These are phyloP conservation scores for Petunia secreta DNA, from an alignment of 257 asterid genomes.

Conservation along the genomic window DNA sequence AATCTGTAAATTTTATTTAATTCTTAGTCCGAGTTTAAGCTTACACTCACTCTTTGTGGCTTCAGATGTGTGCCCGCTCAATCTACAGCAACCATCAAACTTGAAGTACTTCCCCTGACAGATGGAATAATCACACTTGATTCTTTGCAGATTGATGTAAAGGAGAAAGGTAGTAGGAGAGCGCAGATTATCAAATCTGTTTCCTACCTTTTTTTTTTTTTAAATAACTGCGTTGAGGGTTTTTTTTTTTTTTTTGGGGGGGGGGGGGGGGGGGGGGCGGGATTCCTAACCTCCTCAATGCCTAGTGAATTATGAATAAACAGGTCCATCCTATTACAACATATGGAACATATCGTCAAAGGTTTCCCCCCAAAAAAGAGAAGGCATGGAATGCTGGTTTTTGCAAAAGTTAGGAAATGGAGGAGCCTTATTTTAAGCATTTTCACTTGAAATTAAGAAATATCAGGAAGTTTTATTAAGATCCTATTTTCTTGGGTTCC, in stretches of 20 bases:
- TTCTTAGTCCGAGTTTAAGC: background rate
- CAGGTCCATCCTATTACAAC: constrained; percentile 6
- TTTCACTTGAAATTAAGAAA: background rate
- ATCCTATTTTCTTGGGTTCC: background rate
- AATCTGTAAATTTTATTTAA: background rate
- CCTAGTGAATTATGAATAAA: constrained; percentile 4
- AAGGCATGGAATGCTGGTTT: background rate
- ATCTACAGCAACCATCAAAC: constrained; percentile 91
- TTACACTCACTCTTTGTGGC: constrained; percentile 23
- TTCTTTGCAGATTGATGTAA: constrained; percentile 84
- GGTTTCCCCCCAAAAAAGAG: no score
- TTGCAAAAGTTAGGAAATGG: background rate
- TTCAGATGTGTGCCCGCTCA: constrained; percentile 84
- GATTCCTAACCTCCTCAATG: constrained; percentile 8
- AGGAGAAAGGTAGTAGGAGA: constrained; percentile 71
- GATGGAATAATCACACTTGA: constrained; percentile 98
- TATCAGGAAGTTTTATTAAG: background rate
- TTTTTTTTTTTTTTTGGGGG: no score
- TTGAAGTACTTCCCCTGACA: constrained; percentile 94
- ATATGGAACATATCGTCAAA: background rate
- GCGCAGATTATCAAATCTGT: background rate
- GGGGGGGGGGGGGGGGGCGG: no score
- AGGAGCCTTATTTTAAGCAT: background rate
- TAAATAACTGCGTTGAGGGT: background rate
- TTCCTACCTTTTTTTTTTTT: background rate